These are phyloP conservation scores for Jaltomata sinuosa DNA, from an alignment of 257 asterid species.

Conservation along the genomic window DNA sequence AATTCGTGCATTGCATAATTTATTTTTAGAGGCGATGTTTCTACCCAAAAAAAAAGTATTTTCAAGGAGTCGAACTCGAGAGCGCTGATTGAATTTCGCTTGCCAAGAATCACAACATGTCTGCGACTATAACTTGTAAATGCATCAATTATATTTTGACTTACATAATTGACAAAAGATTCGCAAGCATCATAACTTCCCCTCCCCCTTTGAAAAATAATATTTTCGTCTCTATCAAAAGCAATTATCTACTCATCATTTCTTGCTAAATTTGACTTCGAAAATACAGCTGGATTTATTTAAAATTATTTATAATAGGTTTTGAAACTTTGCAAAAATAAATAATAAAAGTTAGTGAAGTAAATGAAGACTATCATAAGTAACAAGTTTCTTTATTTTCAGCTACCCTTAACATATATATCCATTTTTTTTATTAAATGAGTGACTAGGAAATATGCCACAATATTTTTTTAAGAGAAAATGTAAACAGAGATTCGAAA, in stretches of 20 bases:
- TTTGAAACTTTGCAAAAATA: not conserved
- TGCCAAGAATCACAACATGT: not conserved
- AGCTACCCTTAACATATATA: not conserved
- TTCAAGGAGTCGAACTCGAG: not conserved
- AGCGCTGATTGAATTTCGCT: not conserved
- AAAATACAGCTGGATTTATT: not conserved
- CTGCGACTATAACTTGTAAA: not conserved
- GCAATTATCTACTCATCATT: not conserved
- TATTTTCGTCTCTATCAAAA: not conserved
- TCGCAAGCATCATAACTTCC: not conserved
- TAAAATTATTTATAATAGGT: not conserved
- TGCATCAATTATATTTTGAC: not conserved
- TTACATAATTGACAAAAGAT: not conserved
- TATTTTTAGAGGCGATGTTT: not conserved
- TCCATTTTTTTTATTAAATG: no score
- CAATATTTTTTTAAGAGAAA: not conserved
- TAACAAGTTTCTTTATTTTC: not conserved
- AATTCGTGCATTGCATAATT: rapidly evolving
- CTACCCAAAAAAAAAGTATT: no score
- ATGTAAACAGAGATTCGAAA: not conserved
- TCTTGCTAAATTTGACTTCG: not conserved
- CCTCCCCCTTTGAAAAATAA: not conserved
- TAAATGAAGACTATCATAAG: not conserved
- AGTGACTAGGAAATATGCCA: not conserved
- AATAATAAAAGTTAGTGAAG: not conserved